Evolutionary conservation across 257 asterid species (phyloP).

Genomic region (Leptodermis oblonga): DNA sequence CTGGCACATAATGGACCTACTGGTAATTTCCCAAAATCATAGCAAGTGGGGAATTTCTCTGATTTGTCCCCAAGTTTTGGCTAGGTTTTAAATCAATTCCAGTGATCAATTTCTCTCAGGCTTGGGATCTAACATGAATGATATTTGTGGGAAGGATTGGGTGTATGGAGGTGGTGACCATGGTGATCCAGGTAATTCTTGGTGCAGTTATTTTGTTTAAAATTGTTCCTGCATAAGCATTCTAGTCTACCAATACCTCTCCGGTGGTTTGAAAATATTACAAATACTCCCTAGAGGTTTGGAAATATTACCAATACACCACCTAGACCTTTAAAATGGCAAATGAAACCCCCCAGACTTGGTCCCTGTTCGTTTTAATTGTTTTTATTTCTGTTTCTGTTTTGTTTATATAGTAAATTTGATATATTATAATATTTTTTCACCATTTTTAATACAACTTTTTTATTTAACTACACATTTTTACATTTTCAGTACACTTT

Average conservation of each 20-base stretch:
- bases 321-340: no score
- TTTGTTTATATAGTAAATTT: no score
- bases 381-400: no score
- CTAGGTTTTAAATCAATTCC: conserved; percentile 11
- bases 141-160: conserved; percentile 93
- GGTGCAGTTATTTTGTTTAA: not conserved
- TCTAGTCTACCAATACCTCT: not conserved
- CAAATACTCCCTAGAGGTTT: no score
- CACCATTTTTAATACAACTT: no score
- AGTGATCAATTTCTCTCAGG: conserved; percentile 39
- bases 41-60: conserved; percentile 2
- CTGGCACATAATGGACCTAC: conserved; percentile 98
- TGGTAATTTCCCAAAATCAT: conserved; percentile 35
- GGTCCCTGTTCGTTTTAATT: no score
- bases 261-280: no score
- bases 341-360: no score
- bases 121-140: conserved; percentile 62
- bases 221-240: not conserved
- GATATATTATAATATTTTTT: no score
- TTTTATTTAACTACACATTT: no score
- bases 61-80: conserved; percentile 9
- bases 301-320: no score
- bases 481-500: no score
- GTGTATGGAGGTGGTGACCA: conserved; percentile 70
- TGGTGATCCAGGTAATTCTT: conserved; percentile 83